Evolutionary conservation across 2,329 filamentous ascomycete species (phyloP).

Genomic region (Didymella glomerata): DNA sequence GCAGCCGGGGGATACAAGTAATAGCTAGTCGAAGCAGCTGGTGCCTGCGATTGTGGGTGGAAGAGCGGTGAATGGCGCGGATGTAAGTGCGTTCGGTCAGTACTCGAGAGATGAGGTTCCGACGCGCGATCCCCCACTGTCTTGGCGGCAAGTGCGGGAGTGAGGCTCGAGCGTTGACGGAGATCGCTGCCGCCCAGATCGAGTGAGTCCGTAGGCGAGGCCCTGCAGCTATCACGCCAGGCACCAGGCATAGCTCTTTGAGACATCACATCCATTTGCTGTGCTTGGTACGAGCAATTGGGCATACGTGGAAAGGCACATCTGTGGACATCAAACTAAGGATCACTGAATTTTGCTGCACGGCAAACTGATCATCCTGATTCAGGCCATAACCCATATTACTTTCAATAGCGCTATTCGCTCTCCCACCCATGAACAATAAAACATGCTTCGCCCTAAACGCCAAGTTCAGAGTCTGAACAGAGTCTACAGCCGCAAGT

Average conservation of each 20-base stretch:
- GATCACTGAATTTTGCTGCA: neutral
- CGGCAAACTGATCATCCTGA: neutral
- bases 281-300: neutral
- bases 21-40: conserved; percentile 21
- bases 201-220: conserved; percentile 24
- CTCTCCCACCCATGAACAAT: conserved; percentile 5
- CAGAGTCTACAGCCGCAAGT: conserved; percentile 74
- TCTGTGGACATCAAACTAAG: neutral
- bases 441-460: conserved; percentile 6
- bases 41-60: conserved; percentile 21
- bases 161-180: conserved; percentile 30
- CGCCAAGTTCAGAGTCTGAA: conserved; percentile 12
- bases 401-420: conserved; percentile 4
- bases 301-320: neutral
- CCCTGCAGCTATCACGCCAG: conserved; percentile 13
- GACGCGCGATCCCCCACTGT: conserved; percentile 30
- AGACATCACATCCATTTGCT: neutral
- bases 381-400: conserved; percentile 14
- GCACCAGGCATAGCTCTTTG: neutral
- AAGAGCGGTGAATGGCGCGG: conserved; percentile 27
- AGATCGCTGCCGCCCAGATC: conserved; percentile 30
- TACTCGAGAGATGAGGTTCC: conserved; percentile 39
- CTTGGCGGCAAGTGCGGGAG: conserved; percentile 29
- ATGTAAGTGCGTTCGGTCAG: conserved; percentile 28
- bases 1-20: conserved; percentile 16